A percentile compares a stretch with the other conserved stretches of the same genome.
phyloP scores from a whole-genome alignment of 2,329 filamentous ascomycete species.

The Neofusicoccum umdonicola region DNA sequence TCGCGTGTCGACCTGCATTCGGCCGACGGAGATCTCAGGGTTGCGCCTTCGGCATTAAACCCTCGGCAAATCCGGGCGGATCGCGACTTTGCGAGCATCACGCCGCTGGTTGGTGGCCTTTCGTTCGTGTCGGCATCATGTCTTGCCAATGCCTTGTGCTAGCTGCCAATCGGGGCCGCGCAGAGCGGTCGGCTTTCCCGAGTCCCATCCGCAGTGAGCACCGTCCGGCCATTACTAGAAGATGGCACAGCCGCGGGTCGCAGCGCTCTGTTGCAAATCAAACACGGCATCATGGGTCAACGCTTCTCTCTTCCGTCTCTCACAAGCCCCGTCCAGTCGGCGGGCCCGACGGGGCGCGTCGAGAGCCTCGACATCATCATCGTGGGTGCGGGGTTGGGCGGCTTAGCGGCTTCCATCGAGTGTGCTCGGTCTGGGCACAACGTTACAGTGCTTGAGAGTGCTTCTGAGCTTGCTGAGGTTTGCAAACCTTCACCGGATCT shows the following conservation, averaged over 20 bases:
- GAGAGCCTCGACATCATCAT: conserved; percentile 21
- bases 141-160: neutral
- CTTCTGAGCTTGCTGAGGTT: conserved; percentile 41
- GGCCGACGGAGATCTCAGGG: neutral
- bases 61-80: neutral
- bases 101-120: neutral
- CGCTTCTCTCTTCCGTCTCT: neutral
- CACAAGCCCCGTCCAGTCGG: neutral
- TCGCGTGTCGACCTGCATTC: neutral
- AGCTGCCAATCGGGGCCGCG: neutral
- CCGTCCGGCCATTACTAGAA: neutral
- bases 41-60: neutral
- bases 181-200: neutral
- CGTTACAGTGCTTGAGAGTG: conserved; percentile 44
- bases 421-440: conserved; percentile 39
- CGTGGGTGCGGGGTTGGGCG: conserved; percentile 42
- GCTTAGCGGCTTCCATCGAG: conserved; percentile 45
- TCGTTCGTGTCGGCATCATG: neutral
- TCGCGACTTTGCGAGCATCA: neutral
- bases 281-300: conserved; percentile 1
- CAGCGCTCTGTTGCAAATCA: neutral
- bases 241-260: neutral
- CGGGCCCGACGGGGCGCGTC: neutral
- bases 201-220: neutral
- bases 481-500: conserved; percentile 22